Percentiles rank a stretch among this genome's conserved stretches.
Conservation (phyloP, 352 stramenopile genomes). For the Pythium pectinolyticum region DNA sequence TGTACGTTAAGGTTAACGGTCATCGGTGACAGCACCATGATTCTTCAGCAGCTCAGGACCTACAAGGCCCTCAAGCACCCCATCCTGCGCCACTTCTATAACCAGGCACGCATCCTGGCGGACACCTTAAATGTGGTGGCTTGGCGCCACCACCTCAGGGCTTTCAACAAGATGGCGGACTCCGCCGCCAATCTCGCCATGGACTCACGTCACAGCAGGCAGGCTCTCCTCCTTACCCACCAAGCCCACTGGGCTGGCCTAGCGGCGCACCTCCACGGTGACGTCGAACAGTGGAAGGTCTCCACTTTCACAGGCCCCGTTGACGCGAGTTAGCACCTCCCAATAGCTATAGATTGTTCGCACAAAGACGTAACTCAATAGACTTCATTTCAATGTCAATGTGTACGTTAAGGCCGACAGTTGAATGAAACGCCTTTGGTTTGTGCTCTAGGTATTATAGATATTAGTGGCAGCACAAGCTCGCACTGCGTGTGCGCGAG, state of each 20-base stretch:
- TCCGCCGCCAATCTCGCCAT: constrained; percentile 4
- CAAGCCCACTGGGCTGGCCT: neutral
- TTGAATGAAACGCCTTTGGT: no score
- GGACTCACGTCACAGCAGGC: neutral
- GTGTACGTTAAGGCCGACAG: neutral
- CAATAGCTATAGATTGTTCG: no score
- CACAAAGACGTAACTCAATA: no score
- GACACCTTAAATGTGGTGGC: neutral
- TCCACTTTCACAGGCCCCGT: constrained; percentile 24
- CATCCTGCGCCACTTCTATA: neutral
- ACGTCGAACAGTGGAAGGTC: neutral
- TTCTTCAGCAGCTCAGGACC: constrained; percentile 10
- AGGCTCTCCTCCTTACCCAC: neutral
- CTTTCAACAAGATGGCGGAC: constrained; percentile 12
- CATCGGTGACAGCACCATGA: constrained; percentile 10
- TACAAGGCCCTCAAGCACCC: neutral
- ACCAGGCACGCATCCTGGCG: neutral
- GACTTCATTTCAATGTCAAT: neutral
- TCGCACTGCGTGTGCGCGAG: constrained; percentile 24
- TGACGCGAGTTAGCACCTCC: no score
- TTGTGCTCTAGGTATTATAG: no score
- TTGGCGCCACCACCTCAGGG: constrained; percentile 5
- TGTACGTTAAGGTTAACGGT: constrained; percentile 28
- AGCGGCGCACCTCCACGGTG: neutral
- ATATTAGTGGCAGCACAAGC: constrained; percentile 16